Base-by-base conservation (phyloP, 495 filamentous ascomycete genomes). In the Hypoxylon crocopeplum region DNA sequence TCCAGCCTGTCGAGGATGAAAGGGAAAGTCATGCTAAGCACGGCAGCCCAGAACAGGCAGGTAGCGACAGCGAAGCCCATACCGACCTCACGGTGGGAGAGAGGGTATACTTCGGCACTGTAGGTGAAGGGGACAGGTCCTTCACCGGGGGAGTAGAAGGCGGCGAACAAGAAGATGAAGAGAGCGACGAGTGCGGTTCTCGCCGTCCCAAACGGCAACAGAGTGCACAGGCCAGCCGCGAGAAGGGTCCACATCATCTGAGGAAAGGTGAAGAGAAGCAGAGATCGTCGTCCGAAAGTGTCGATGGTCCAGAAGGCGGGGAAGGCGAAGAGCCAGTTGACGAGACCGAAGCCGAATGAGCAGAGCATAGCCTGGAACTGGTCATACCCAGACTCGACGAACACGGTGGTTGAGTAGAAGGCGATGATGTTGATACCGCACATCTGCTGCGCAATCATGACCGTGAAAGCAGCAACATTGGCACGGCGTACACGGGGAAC, bases 281-380 rank as follows among this genome's bases (percentile, higher is more conserved):
- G 79, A 12, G 79, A 77, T 17, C 91, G 84, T 27, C 91, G 87
- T 7, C 91, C 91, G 41, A 86, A 93, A 7, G 88, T 92, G 71
- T 96, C 91, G 60, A 96, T 96, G 6, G 89, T 92, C 76, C 81
- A 90, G 22, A 95, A 79, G 4, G 91, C 90, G 0, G 91, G 90
- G 75, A 85, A 90, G 40, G 90, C 88, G 62, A 94, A 94, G n/a
- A 88, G 38, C 71, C 89, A 93, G 72, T 94, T 93, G 61, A 93
- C 80, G 0, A 90, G 69, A 24, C 91, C 91, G 64, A 92, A 94
- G 1, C 91, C 91, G 63, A 85, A 89, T 0, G 88, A 92, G 1
- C 85, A 86, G 12, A 89, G 75, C 5, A 95, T 81, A 29, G 91
- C 85, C 3, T 78, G 67, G 46, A 77, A 80, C 12, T 81, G 72